Evolutionary conservation across 208 protist species (phyloP).

Genomic region (Trypanosoma rangeli): DNA sequence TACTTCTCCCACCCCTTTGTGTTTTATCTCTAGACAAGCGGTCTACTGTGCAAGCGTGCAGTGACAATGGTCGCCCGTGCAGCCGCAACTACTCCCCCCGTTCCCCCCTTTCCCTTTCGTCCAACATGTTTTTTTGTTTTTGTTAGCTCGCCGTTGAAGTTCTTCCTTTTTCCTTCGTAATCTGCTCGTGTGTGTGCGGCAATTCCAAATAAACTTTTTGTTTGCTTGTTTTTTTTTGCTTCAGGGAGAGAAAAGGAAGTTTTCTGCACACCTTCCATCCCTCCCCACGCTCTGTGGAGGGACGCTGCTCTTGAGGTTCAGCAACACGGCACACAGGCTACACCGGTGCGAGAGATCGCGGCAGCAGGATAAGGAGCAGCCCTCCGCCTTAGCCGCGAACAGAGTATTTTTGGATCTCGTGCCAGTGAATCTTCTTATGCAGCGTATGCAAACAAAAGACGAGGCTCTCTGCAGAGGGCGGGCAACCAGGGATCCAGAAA

Average conservation of each 20-base stretch:
- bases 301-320: no score
- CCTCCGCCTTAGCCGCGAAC: constrained; percentile 36
- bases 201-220: neutral
- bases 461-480: constrained; percentile 94
- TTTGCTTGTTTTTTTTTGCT: neutral
- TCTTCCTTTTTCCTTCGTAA: neutral
- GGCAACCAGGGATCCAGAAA: constrained; percentile 99
- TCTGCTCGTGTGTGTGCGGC: neutral
- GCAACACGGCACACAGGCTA: no score
- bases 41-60: neutral
- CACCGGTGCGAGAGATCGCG: neutral
- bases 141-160: neutral
- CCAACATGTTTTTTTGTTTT: neutral
- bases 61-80: neutral
- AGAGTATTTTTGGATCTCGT: constrained; percentile 92
- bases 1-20: neutral
- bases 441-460: constrained; percentile 91
- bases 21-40: neutral
- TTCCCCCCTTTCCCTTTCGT: neutral
- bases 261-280: neutral
- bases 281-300: no score
- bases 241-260: neutral
- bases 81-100: neutral
- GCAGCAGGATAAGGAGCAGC: no score
- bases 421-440: constrained; percentile 94